Evolutionary conservation across 2,329 filamentous ascomycete genomes (phyloP).

Genomic region (Xylariales sp.): DNA sequence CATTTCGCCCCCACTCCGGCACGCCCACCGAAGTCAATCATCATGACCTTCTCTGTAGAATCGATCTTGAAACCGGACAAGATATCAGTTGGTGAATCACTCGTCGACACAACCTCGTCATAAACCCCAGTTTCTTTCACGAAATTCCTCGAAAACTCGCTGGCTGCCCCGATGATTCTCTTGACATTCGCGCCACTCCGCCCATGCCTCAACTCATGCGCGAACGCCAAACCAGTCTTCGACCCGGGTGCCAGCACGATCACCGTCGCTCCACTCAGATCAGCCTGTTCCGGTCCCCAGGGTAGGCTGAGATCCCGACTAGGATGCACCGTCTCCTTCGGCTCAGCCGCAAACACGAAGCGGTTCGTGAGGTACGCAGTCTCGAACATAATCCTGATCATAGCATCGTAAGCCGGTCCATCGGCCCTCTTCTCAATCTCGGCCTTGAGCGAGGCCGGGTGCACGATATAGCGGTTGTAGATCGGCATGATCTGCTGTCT

Average conservation of each 20-base stretch:
- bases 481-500: conserved; percentile 33
- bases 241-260: conserved; percentile 27
- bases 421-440: conserved; percentile 12
- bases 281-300: conserved; percentile 27
- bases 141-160: conserved; percentile 20
- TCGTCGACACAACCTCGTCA: conserved; percentile 16
- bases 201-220: conserved; percentile 13
- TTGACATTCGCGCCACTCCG: conserved; percentile 11
- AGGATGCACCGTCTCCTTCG: conserved; percentile 15
- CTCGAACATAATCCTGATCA: conserved; percentile 21
- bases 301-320: conserved; percentile 9
- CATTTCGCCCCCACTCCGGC: conserved; percentile 16
- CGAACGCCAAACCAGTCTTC: conserved; percentile 21
- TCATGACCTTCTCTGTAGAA: conserved; percentile 13
- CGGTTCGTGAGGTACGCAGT: conserved; percentile 27
- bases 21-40: conserved; percentile 27
- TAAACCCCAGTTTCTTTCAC: conserved; percentile 20
- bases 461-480: conserved; percentile 38
- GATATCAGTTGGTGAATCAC: conserved; percentile 13
- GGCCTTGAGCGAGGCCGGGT: conserved; percentile 12
- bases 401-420: conserved; percentile 19
- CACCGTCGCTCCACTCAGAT: conserved; percentile 28
- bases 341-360: conserved; percentile 27
- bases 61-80: conserved; percentile 5
- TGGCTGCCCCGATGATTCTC: conserved; percentile 20